Base-by-base conservation (phyloP, 192 early-diverging fungal genomes). In the Linnemannia hyalina region DNA sequence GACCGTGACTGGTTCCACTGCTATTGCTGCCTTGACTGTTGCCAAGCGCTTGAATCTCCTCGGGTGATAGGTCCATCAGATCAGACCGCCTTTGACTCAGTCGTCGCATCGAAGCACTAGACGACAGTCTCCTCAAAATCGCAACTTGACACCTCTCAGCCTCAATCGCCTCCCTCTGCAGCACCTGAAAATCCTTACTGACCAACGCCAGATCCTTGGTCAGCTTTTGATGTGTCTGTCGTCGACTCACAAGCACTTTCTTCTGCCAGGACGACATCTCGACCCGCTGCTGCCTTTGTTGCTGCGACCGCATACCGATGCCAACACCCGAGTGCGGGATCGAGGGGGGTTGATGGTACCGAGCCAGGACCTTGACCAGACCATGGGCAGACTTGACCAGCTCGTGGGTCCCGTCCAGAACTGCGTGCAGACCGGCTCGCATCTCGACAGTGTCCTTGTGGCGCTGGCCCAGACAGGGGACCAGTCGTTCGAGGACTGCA, bases 381-480 rank as follows among this genome's bases (percentile, higher is more conserved):
- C 63, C 32, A 26, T 81, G 79, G 0, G 84, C 78, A 2, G 84
- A 86, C 65, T 86, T 86, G 52, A 86, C 80, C 7, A 86, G 68
- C 41, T 86, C 84, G 46, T 80, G 84, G 15, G 84, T 86, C 13
- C 68, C 54, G 2, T 80, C 84, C 40, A 86, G 38, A 47, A 80
- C 80, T 11, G 80, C 70, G 36, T 78, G 84, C 3, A 86, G 52
- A 26, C 80, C 81, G 8, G 84, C 40, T 8, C 84, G 79, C 65
- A 86, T 44, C 54, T 86, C 84, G 36, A 55, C 38, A 10, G 84
- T 86, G 47, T 86, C 84, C 80, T 86, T 86, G 65, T 81, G 84
- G 16, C 84, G 84, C 57, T 78, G 79, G 11, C 84, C 84, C 55
- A 86, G 32, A 74, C 84, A 86, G 1, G 84, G 84, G 41, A 81